A percentile compares a stretch with the other conserved stretches of the same genome.
Conservation (phyloP, 2,329 filamentous ascomycete genomes). For the Blastomyces silverae region DNA sequence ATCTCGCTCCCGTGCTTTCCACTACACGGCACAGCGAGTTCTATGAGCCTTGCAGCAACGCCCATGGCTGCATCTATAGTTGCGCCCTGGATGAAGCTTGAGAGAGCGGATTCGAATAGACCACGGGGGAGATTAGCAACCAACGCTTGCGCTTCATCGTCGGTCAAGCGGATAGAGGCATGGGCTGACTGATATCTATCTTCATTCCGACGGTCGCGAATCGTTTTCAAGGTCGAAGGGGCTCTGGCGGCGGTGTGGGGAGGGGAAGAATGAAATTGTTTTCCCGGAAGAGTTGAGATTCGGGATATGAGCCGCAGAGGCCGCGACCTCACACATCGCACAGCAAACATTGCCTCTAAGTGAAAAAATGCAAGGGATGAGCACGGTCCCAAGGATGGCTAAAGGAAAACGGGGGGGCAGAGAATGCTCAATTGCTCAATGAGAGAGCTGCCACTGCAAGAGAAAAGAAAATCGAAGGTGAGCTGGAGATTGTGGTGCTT, state of each 20-base stretch:
- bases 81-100: not conserved
- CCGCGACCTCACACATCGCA: not conserved
- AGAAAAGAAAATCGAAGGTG: not conserved
- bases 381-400: not conserved
- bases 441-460: not conserved
- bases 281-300: not conserved
- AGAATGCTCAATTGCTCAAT: not conserved
- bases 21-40: not conserved
- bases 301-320: not conserved
- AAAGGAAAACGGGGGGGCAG: too few species aligned
- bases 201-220: not conserved
- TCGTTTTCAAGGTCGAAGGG: not conserved
- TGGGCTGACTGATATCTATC: not conserved
- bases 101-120: conserved; percentile 1
- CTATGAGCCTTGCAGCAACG: not conserved
- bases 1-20: not conserved
- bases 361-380: not conserved
- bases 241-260: not conserved
- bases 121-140: not conserved
- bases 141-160: not conserved
- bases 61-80: not conserved
- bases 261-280: conserved; percentile 7
- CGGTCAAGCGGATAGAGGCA: not conserved
- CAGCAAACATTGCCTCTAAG: not conserved
- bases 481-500: not conserved